These are phyloP conservation scores for Lasiosphaeris hirsuta DNA, from an alignment of 495 filamentous ascomycete genomes.

Conservation along the genomic window DNA sequence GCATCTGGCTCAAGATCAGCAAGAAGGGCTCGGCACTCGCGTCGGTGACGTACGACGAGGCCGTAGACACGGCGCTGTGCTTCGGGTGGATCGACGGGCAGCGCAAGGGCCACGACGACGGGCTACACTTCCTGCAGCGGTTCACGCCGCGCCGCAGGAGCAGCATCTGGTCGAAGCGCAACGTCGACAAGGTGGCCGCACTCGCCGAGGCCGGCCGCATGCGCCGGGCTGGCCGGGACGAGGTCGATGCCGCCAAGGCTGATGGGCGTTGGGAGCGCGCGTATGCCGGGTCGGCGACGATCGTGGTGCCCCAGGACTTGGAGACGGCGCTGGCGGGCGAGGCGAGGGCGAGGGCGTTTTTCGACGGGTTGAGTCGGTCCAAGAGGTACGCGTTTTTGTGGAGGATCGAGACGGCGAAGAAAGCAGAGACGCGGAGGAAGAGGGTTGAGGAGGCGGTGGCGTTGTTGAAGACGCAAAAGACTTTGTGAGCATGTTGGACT, in stretches of 20 bases:
- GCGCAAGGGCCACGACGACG: slow-evolving; percentile 36
- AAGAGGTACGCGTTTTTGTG: slow-evolving; percentile 43
- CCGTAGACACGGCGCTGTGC: slow-evolving; percentile 54
- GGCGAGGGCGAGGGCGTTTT: slow-evolving; percentile 33
- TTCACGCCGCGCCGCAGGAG: slow-evolving; percentile 54
- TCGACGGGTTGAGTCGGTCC: slow-evolving; percentile 39
- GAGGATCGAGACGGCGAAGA: slow-evolving; percentile 40
- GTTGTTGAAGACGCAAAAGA: slow-evolving; percentile 10
- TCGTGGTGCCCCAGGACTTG: slow-evolving; percentile 46
- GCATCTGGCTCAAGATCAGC: slow-evolving; percentile 53
- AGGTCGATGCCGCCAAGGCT: slow-evolving; percentile 50
- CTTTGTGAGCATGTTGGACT: background rate
- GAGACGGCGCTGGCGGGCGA: slow-evolving; percentile 28
- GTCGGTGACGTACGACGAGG: slow-evolving; percentile 50
- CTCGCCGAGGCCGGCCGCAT: slow-evolving; percentile 46
- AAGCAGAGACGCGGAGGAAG: slow-evolving; percentile 25
- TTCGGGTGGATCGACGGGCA: slow-evolving; percentile 62
- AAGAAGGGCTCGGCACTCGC: slow-evolving; percentile 45
- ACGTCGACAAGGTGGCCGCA: slow-evolving; percentile 41
- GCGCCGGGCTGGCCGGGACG: slow-evolving; percentile 42
- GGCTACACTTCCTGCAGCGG: slow-evolving; percentile 42
- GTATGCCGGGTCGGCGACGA: slow-evolving; percentile 45
- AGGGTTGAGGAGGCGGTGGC: slow-evolving; percentile 29
- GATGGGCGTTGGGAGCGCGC: slow-evolving; percentile 56
- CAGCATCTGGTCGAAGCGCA: slow-evolving; percentile 52